Evolutionary conservation across 2,329 filamentous ascomycete genomes (phyloP), one percentile per base, ranked within the genome.

Genomic region (Alternaria tenuissima): DNA sequence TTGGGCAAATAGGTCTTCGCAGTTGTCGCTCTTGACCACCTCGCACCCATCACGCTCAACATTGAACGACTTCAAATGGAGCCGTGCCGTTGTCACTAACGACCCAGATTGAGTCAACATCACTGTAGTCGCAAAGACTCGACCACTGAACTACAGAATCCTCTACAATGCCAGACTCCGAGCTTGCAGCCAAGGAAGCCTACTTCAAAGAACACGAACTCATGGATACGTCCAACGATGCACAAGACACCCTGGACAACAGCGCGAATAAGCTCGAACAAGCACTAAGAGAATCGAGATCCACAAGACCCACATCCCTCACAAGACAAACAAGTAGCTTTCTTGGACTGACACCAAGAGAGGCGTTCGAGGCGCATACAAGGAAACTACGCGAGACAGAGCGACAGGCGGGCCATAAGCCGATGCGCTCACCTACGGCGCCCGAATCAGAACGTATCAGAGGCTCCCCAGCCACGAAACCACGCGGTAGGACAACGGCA

Each of bases 171-270:
- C 60, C 68, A 20, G 52, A 68, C 24, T n/a, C 63, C 42, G 61
- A 68, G 11, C 66, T 75, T 20, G 56, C 57, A 14, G 68, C 68
- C 9, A 78, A 78, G 56, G 48, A 66, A 38, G 63, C 63, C 39
- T 77, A 73, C 42, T 77, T 75, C 42, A 52, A 71, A 38, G 66
- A 73, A 20, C 73, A 76, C 41, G 68, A 67, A 7, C 51, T 78
- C 7, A 55, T 76, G 14, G 69, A 76, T 51, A 46, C 70, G 20
- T 71, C 69, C 7, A 70, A 76, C 42, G 72, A 77, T 59, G 75
- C 76, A 30, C 49, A 47, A 18, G 54, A 57, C 5, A 64, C 65
- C 39, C 55, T 62, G 5, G 65, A 70, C 38, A 56, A 61, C 32
- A 59, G 58, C 8, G 61, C 55, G 12, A 26, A 61, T 5, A 59